Percentiles rank a stretch among this genome's conserved stretches.
phyloP scores from a whole-genome alignment of 1,284 basidiomycete genomes.

The Sutorius eximius region DNA sequence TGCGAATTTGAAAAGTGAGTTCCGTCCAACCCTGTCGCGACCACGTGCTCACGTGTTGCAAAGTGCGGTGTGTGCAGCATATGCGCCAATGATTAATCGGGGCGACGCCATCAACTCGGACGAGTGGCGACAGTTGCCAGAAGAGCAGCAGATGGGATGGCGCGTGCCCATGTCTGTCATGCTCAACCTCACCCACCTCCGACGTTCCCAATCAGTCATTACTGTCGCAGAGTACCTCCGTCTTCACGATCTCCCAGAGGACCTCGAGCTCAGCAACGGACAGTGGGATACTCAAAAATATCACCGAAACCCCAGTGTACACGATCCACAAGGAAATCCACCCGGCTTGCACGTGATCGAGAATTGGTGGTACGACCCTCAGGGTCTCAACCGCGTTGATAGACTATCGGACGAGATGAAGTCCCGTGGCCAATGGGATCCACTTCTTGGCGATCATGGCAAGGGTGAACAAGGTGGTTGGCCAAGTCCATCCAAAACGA shows the following conservation, averaged over 20 bases:
- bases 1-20: conserved; percentile 40
- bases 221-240: conserved; percentile 44
- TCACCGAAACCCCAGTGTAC: conserved; percentile 21
- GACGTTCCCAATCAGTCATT: conserved; percentile 40
- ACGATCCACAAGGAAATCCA: conserved; percentile 17
- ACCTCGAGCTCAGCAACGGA: conserved; percentile 39
- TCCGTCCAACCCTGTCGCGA: background rate
- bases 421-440: conserved; percentile 32
- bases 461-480: conserved; percentile 26
- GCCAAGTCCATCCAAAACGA: conserved; percentile 22
- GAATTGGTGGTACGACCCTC: conserved; percentile 44
- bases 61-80: conserved; percentile 35
- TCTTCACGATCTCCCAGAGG: conserved; percentile 39
- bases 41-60: background rate
- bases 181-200: conserved; percentile 47
- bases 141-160: conserved; percentile 45
- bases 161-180: conserved; percentile 41
- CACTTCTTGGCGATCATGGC: conserved; percentile 21
- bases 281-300: conserved; percentile 38
- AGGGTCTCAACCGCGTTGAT: conserved; percentile 40
- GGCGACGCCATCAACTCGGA: conserved; percentile 40
- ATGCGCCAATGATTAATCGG: conserved; percentile 42
- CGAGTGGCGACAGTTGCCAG: conserved; percentile 44
- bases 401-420: conserved; percentile 35
- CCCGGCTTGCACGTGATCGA: conserved; percentile 38